Conservation (phyloP, 2,329 filamentous ascomycete species). For the Beauveria varroae region DNA sequence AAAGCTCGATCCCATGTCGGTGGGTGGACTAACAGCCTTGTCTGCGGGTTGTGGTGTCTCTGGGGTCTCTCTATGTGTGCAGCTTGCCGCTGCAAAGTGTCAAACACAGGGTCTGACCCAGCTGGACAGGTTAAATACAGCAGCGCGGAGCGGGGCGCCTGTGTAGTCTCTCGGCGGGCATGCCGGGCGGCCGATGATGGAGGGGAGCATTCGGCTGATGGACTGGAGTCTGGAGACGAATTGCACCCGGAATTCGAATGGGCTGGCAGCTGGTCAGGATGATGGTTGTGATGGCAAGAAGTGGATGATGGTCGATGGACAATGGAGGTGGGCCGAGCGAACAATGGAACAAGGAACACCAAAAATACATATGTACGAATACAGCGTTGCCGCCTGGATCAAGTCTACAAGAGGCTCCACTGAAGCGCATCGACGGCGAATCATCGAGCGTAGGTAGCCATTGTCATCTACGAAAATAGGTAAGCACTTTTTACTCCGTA, state of each 20-base stretch:
- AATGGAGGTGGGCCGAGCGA: not conserved
- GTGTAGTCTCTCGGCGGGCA: not conserved
- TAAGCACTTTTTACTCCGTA: no score
- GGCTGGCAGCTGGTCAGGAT: not conserved
- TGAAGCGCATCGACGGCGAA: conserved; percentile 1
- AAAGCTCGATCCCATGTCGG: not conserved
- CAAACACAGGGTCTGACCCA: not conserved
- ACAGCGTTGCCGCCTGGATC: no score
- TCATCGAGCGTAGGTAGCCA: not conserved
- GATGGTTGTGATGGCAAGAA: not conserved
- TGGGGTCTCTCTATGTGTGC: not conserved
- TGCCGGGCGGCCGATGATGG: not conserved
- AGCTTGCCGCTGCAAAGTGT: not conserved
- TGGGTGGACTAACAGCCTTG: not conserved
- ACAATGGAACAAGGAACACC: not conserved
- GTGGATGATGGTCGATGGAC: not conserved
- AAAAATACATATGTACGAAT: no score
- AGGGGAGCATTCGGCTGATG: not conserved
- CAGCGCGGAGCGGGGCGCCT: not conserved
- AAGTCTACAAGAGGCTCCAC: not conserved
- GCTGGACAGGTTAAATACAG: not conserved
- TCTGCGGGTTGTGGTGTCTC: no score
- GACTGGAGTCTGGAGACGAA: not conserved
- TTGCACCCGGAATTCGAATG: not conserved
- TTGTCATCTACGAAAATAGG: no score